These are phyloP conservation scores for Alternaria ventricosa DNA, from an alignment of 2,329 filamentous ascomycete species.

Conservation along the genomic window DNA sequence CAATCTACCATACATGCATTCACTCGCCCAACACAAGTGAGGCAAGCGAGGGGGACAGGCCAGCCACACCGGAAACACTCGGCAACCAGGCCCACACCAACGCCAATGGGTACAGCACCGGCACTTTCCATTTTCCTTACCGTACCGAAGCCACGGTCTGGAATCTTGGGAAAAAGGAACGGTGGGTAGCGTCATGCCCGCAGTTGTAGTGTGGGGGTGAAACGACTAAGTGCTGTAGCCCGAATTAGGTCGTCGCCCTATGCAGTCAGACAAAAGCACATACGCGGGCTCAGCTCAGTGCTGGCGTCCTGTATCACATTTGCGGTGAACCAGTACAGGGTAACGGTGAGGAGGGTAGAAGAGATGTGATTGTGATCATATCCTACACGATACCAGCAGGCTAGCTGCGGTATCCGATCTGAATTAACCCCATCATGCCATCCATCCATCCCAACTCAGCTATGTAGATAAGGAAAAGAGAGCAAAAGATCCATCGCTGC, in stretches of 20 bases:
- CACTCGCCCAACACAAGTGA: background rate
- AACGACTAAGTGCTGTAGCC: background rate
- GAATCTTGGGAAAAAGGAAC: background rate
- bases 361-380: background rate
- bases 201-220: background rate
- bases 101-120: background rate
- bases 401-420: background rate
- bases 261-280: background rate
- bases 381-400: background rate
- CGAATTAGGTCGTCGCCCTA: background rate
- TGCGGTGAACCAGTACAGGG: constrained; percentile 1
- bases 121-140: background rate
- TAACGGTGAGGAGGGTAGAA: background rate
- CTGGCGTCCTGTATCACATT: background rate
- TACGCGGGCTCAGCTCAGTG: background rate
- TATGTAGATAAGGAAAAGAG: constrained; percentile 5
- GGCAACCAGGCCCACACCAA: background rate
- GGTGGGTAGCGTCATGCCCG: background rate
- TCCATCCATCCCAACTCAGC: background rate
- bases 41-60: background rate
- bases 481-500: constrained; percentile 17
- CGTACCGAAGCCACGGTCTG: background rate
- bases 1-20: background rate
- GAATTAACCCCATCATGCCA: background rate
- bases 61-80: background rate